Percentiles rank a stretch among this genome's conserved stretches.
These are phyloP conservation scores for Saccharum spontaneum DNA, from an alignment of 176 grass and related monocot genomes.

Conservation along the genomic window DNA sequence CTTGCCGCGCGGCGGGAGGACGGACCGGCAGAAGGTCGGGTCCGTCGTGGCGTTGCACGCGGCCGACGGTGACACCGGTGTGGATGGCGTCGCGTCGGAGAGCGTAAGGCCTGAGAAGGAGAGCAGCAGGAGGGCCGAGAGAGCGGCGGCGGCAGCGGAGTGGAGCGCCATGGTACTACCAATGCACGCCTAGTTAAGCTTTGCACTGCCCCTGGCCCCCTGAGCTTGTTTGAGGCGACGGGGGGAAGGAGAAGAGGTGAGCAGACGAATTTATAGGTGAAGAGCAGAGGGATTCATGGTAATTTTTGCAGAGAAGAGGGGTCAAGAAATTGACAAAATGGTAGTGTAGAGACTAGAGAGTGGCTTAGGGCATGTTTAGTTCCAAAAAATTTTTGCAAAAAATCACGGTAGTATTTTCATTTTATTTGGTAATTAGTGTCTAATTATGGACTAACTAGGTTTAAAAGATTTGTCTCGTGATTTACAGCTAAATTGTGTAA, in stretches of 20 bases:
- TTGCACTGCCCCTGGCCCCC: background rate
- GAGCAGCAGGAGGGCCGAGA: slow-evolving; percentile 27
- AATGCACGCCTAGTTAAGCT: background rate
- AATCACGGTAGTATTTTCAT: too few relatives aligned
- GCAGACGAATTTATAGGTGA: slow-evolving; percentile 38
- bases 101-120: slow-evolving; percentile 2
- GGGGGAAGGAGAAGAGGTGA: background rate
- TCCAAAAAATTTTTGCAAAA: too few relatives aligned
- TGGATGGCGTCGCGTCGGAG: slow-evolving; percentile 29
- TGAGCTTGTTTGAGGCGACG: background rate
- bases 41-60: slow-evolving; percentile 71
- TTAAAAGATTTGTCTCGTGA: too few relatives aligned
- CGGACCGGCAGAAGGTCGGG: slow-evolving; percentile 59
- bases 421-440: too few relatives aligned
- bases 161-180: slow-evolving; percentile 10
- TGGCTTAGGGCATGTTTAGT: too few relatives aligned
- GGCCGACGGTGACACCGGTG: slow-evolving; percentile 39
- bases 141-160: background rate
- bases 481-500: too few relatives aligned
- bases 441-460: too few relatives aligned
- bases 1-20: slow-evolving; percentile 47
- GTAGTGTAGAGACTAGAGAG: background rate
- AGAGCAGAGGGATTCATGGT: background rate
- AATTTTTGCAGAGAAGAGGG: background rate
- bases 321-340: background rate